Conservation (phyloP, 352 stramenopile species). For the Peronosclerospora sorghi region DNA sequence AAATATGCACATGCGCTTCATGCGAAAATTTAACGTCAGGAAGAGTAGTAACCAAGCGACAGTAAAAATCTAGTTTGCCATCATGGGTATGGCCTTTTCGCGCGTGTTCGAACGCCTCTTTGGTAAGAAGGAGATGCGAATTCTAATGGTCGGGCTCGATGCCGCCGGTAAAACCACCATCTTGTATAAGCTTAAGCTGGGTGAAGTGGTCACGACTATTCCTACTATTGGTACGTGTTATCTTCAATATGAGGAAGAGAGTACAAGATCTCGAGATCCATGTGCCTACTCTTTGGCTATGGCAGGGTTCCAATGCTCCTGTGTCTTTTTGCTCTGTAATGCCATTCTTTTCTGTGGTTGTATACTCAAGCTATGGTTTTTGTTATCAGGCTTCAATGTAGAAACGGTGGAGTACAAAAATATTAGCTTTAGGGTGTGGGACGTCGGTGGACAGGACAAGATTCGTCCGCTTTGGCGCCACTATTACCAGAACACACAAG, state of each 20-base stretch:
- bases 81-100: constrained; percentile 97
- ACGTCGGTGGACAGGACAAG: constrained; percentile 98
- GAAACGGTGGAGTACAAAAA: constrained; percentile 99
- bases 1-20: too few species aligned
- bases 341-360: neutral
- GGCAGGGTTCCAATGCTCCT: neutral
- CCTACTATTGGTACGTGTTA: constrained; percentile 88
- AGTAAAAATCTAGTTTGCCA: constrained; percentile 23
- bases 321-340: neutral
- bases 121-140: constrained; percentile 98
- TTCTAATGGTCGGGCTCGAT: constrained; percentile 99
- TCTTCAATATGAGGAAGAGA: neutral
- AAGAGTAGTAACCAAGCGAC: constrained; percentile 9
- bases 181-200: constrained; percentile 90
- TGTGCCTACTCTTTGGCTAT: neutral
- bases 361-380: neutral
- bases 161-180: constrained; percentile 99
- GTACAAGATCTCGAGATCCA: neutral
- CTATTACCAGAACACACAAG: constrained; percentile 99
- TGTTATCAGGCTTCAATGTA: constrained; percentile 92
- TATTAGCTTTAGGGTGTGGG: constrained; percentile 99
- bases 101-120: constrained; percentile 97
- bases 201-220: constrained; percentile 95
- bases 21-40: too few species aligned
- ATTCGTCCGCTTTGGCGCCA: constrained; percentile 97